Percentiles rank a stretch among this genome's conserved stretches.
phyloP scores from a whole-genome alignment of 345 rosid genomes.

The Populus davidiana region DNA sequence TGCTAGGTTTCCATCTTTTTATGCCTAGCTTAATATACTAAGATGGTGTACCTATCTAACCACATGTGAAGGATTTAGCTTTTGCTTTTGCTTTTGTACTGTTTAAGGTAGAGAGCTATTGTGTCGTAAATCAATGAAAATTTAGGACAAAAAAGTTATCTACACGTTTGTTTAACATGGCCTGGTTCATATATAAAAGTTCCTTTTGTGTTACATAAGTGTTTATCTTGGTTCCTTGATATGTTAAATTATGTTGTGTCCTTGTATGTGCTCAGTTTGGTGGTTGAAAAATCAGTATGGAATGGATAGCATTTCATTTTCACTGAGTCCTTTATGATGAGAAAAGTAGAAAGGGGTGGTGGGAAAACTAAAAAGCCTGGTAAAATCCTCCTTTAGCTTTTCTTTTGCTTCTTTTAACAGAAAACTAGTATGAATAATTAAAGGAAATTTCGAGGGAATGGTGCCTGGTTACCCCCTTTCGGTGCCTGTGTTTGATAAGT shows the following conservation, averaged over 20 bases:
- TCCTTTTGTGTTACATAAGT: not conserved
- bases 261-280: not conserved
- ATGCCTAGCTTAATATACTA: not conserved
- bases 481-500: no score
- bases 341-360: not conserved
- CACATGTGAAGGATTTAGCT: not conserved
- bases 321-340: not conserved
- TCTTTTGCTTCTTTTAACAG: not conserved
- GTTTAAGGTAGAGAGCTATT: not conserved
- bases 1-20: not conserved
- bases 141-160: not conserved
- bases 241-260: not conserved
- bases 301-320: conserved; percentile 3
- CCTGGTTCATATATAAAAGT: not conserved
- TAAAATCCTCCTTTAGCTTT: conserved; percentile 5
- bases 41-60: not conserved
- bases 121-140: not conserved
- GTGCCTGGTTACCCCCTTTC: no score
- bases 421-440: not conserved
- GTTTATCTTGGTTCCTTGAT: not conserved
- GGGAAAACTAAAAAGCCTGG: not conserved
- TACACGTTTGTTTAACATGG: not conserved
- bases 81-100: not conserved
- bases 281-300: not conserved
- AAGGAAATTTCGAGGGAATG: no score